Base-by-base conservation (phyloP, 306 rosid genomes). In the Quercus dentata region DNA sequence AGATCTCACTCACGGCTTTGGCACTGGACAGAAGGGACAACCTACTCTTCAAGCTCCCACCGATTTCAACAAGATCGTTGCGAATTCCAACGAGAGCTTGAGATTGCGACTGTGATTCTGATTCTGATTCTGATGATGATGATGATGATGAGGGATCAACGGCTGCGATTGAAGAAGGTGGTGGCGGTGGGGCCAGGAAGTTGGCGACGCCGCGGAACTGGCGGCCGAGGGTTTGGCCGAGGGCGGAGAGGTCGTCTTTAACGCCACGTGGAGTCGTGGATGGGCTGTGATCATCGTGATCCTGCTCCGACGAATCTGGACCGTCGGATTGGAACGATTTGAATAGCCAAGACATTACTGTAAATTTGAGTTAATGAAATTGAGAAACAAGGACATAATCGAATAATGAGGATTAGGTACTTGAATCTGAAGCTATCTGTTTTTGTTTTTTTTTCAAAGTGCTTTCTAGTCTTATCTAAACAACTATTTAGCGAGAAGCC, bases 21-120 rank as follows among this genome's bases (percentile, higher is more conserved):
- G 84, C 85, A 14, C 89, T 15, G 14, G 97, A 94, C 81, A 94
- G 91, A 77, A 88, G 85, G n/a, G 91, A 86, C 38, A 95, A 75
- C n/a, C 97, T 86, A 75, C 74, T 84, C 81, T 76, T 87, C 81
- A 95, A 88, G 82, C 96, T 90, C 74, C 98, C 97, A 20, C 97
- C 85, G 81, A 95, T 93, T 85, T 95, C 99, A 81, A 71, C 92
- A 10, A 95, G 93, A 89, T 95, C 99, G 89, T 87, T 95, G 35
- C 91, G 88, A 72, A 95, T 87, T 69, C 99, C 99, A 3, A 79
- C 19, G 49, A 95, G 80, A 69, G 89, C 76, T 76, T 63, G 88
- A 49, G 91, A 81, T 46, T 70, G 15, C 54, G 86, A 41, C 6
- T 46, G n/a, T 2, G 33, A 6, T 6, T 35, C 2, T 35, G 41